Percentiles rank a stretch among this genome's conserved stretches.
Conservation (phyloP, 768 basidiomycete genomes). For the Hygrocybe punicea region DNA sequence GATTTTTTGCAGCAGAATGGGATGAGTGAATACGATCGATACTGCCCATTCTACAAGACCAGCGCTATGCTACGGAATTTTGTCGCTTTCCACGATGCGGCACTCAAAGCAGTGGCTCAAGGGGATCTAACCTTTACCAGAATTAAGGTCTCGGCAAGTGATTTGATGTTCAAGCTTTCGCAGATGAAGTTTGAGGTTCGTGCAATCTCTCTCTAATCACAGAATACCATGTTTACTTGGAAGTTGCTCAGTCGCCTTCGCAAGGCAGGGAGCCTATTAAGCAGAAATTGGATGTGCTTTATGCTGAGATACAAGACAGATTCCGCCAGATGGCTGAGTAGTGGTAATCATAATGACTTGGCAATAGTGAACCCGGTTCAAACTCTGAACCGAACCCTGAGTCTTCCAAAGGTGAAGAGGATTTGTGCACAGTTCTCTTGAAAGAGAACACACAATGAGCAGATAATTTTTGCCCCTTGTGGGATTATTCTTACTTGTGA, state of each 20-base stretch:
- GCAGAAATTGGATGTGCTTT: conserved; percentile 74
- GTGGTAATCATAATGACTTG: no score
- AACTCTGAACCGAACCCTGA: no score
- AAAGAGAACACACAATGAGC: no score
- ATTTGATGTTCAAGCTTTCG: conserved; percentile 95
- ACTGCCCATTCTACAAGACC: conserved; percentile 99
- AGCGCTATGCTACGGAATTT: conserved; percentile 93
- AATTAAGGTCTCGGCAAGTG: conserved; percentile 82
- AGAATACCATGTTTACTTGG: background rate
- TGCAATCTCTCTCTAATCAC: background rate
- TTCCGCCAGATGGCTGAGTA: conserved; percentile 85
- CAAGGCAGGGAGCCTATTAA: conserved; percentile 83
- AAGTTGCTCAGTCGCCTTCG: conserved; percentile 68
- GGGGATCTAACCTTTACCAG: conserved; percentile 80
- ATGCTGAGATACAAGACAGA: conserved; percentile 87
- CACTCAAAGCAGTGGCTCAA: conserved; percentile 78
- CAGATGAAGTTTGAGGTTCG: conserved; percentile 98
- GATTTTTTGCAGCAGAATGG: conserved; percentile 98
- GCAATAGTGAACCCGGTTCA: no score
- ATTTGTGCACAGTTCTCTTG: no score
- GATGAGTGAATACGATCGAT: conserved; percentile 96
- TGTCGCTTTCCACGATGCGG: conserved; percentile 90
- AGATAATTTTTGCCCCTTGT: no score
- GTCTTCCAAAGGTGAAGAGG: no score
- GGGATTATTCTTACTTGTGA: no score